Conservation (phyloP, 1,284 basidiomycete species). For the Boletus semigastroideus region DNA sequence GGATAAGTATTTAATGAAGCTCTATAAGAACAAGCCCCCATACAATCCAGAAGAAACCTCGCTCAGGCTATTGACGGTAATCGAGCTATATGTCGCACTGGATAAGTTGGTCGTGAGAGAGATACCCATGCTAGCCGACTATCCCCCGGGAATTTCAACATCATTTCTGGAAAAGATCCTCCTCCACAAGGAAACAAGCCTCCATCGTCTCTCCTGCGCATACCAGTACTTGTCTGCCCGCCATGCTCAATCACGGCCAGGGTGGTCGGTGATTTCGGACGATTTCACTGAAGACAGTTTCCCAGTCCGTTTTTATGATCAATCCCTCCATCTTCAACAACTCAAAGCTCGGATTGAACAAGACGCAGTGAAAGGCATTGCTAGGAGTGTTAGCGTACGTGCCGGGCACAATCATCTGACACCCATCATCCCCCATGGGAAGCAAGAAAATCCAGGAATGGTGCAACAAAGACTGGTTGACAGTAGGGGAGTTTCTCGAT, state of each 20-base stretch:
- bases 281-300: slow-evolving; percentile 25
- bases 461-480: background rate
- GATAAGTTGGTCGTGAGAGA: background rate
- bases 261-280: background rate
- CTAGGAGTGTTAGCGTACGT: background rate
- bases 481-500: background rate
- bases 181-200: background rate
- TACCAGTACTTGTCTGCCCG: background rate
- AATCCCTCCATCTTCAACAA: background rate
- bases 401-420: background rate
- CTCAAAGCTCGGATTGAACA: background rate
- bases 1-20: background rate
- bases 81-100: background rate
- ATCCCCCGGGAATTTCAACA: background rate
- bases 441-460: background rate
- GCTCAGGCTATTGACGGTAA: background rate
- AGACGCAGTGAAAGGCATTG: background rate
- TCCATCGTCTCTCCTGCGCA: background rate
- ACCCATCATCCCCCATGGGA: background rate
- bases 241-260: background rate
- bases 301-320: slow-evolving; percentile 1
- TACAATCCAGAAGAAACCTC: background rate
- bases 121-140: background rate
- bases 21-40: background rate
- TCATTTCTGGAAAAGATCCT: background rate